Conservation (phyloP, 169 alveolate genomes). For the Eimeria necatrix region DNA sequence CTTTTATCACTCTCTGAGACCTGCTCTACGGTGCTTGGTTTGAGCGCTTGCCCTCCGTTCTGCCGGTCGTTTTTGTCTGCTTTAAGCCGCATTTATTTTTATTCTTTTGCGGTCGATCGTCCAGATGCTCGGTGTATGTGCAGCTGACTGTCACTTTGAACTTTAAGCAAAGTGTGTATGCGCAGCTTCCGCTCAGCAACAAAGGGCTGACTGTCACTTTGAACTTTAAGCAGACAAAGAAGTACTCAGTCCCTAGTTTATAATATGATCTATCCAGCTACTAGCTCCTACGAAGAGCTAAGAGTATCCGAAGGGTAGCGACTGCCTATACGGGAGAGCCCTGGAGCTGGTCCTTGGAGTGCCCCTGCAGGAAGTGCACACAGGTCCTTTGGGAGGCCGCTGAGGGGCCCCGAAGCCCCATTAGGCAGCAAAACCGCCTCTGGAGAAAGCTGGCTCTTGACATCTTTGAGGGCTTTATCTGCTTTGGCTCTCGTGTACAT, state of each 20-base stretch:
- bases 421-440: neutral
- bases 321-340: neutral
- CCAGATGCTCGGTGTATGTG: neutral
- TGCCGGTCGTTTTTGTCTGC: neutral
- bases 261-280: too few species aligned
- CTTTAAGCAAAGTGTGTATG: too few species aligned
- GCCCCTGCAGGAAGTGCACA: too few species aligned
- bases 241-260: neutral
- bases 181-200: too few species aligned
- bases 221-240: neutral
- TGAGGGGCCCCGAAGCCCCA: neutral
- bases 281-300: too few species aligned
- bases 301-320: too few species aligned
- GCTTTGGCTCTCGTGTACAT: neutral
- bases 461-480: neutral
- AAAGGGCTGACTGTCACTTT: too few species aligned
- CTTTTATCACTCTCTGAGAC: neutral
- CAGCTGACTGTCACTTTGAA: too few species aligned
- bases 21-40: neutral
- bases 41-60: neutral
- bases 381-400: neutral
- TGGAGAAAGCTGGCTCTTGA: neutral
- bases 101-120: neutral
- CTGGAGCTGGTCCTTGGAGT: neutral
- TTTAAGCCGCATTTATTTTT: neutral